Evolutionary conservation across 139 green algal genomes (phyloP), one percentile per base, ranked within the genome.

Genomic region (Picochlorum sp.): DNA sequence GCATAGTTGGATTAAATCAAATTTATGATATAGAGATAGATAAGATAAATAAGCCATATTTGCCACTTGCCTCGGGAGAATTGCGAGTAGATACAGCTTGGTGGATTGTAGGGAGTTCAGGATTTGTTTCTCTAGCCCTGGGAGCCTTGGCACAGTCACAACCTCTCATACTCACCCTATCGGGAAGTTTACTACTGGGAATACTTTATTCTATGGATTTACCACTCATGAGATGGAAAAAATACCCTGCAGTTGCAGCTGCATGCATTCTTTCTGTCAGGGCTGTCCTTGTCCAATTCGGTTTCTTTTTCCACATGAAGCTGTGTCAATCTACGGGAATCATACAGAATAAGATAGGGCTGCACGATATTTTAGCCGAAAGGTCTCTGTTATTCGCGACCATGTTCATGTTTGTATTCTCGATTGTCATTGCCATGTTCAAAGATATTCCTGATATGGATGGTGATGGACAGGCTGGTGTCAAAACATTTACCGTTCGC

Each of bases 31-130:
- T 71, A 83, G 58, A 74, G 21, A 77, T 69, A 16, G 62, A 68
- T 37, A 79, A 82, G 58, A 73, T 98, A 21, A 98, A 98, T 82
- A 98, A 98, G 80, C 92, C 92, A 1, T 96, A 98, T 68, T 74
- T 98, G 7, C 92, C 92, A 0, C 72, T 98, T 20, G 90, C 92
- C 6, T 85, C 79, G 32, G 92, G 92, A 2, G 89, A 96, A 5
- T 89, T 92, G 49, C 81, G 51, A 6, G 67, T 90, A 49, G 60
- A 44, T 9, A 72, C 82, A 3, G 75, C 69, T 23, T 49, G 59
- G 6, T 69, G 59, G 7, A 58, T 74, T 5, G 65, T 67, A 16
- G 41, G 18, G 13, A 44, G 23, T 34, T 62, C 71, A 4, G 74
- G 64, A 20, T 45, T 58, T 4, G 59, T 37, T 3, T 68, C 70